Conservation (phyloP, 202 grass and related monocot genomes). For the Digitaria exilis region DNA sequence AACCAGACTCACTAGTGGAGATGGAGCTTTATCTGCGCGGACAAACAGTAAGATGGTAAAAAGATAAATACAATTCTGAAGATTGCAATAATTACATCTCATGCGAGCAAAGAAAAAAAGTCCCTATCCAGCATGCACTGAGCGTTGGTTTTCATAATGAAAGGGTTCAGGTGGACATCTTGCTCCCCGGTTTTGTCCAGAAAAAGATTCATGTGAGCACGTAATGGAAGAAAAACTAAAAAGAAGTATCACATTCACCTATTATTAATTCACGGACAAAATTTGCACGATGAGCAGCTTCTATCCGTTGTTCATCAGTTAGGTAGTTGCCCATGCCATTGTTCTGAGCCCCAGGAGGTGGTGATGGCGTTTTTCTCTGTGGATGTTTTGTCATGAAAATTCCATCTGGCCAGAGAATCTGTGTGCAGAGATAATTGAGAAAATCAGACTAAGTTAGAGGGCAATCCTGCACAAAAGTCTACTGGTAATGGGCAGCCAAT, state of each 20-base stretch:
- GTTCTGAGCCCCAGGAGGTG: slow-evolving; percentile 50
- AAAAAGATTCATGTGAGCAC: not conserved
- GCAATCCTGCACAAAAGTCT: not conserved
- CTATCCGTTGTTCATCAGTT: slow-evolving; percentile 71
- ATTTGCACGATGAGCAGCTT: slow-evolving; percentile 75
- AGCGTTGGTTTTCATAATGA: not conserved
- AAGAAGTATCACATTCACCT: slow-evolving; percentile 42
- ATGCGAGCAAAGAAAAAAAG: not conserved
- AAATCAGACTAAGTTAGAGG: slow-evolving; percentile 14
- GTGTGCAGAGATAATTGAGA: slow-evolving; percentile 26
- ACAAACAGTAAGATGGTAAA: slow-evolving; percentile 27
- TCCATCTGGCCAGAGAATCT: slow-evolving; percentile 99
- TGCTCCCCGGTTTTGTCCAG: not conserved
- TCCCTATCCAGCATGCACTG: not conserved
- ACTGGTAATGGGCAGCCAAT: not conserved
- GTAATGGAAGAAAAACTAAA: slow-evolving; percentile 7
- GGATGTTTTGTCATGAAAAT: slow-evolving; percentile 97
- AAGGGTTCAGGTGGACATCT: not conserved
- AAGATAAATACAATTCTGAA: not conserved
- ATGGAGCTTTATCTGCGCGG: slow-evolving; percentile 79
- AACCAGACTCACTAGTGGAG: slow-evolving; percentile 78
- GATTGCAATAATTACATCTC: not conserved
- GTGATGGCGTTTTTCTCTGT: slow-evolving; percentile 62
- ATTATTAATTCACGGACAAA: slow-evolving; percentile 92
- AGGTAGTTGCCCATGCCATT: slow-evolving; percentile 51